Percentiles rank a stretch among this genome's conserved stretches.
phyloP scores from a whole-genome alignment of 2,329 filamentous ascomycete species.

The Penicillium verrucosum region DNA sequence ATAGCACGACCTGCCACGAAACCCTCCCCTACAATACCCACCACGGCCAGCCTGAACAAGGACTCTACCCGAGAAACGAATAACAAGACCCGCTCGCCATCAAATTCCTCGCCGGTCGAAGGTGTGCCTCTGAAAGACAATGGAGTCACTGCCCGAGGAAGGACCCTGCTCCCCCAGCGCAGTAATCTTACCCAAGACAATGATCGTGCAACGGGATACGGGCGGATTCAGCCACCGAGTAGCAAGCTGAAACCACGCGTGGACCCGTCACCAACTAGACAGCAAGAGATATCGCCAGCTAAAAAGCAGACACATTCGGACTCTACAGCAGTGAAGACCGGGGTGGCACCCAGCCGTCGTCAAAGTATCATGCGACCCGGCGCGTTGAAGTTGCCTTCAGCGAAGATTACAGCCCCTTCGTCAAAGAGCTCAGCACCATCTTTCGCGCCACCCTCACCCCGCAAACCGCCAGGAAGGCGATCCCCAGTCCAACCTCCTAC shows the following conservation, averaged over 20 bases:
- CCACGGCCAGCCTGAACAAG: conserved; percentile 14
- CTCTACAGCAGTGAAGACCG: neutral
- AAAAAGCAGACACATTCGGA: conserved; percentile 10
- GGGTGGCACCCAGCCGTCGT: conserved; percentile 20
- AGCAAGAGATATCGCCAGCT: neutral
- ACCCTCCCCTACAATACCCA: neutral
- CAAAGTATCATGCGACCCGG: conserved; percentile 32
- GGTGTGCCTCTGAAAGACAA: conserved; percentile 14
- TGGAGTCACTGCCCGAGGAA: conserved; percentile 21
- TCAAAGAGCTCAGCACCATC: conserved; percentile 21
- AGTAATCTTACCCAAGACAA: conserved; percentile 22
- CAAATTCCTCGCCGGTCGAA: conserved; percentile 16
- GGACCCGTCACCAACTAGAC: conserved; percentile 17
- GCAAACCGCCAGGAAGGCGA: conserved; percentile 16
- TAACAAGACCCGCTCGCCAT: conserved; percentile 7
- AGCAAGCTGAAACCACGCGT: conserved; percentile 16
- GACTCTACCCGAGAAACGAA: conserved; percentile 10
- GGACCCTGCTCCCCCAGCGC: conserved; percentile 34
- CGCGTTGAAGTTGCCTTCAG: conserved; percentile 20
- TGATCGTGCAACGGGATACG: conserved; percentile 10
- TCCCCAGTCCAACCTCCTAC: conserved; percentile 11
- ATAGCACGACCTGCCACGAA: conserved; percentile 23
- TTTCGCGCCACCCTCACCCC: conserved; percentile 23
- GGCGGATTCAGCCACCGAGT: conserved; percentile 21
- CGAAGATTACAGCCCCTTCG: conserved; percentile 15